A percentile compares a stretch with the other conserved stretches of the same genome.
phyloP scores from a whole-genome alignment of 495 filamentous ascomycete genomes.

The Penicillium fimorum region DNA sequence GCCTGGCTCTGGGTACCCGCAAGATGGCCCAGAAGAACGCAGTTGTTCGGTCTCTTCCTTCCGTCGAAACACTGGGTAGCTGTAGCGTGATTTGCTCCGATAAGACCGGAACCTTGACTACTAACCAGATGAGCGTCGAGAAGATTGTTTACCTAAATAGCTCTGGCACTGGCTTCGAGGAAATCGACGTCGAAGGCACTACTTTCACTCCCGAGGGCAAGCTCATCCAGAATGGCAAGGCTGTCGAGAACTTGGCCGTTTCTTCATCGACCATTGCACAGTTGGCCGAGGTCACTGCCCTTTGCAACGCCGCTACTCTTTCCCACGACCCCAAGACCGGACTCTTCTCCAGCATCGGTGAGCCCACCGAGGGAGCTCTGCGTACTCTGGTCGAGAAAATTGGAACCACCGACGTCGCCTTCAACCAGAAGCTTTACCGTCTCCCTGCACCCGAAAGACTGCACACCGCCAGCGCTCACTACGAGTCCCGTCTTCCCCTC shows the following conservation, averaged over 20 bases:
- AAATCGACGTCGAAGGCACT: conserved; percentile 88
- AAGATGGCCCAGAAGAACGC: conserved; percentile 99
- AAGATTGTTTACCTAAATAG: conserved; percentile 82
- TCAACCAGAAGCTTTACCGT: conserved; percentile 52
- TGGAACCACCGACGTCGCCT: conserved; percentile 61
- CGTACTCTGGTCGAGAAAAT: conserved; percentile 93
- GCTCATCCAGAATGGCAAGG: conserved; percentile 64
- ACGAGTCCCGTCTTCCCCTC: conserved; percentile 69
- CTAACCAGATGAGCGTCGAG: conserved; percentile 98
- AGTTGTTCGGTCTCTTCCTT: conserved; percentile 91
- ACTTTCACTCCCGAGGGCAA: conserved; percentile 85
- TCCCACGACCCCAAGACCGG: conserved; percentile 73
- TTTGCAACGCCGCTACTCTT: conserved; percentile 88
- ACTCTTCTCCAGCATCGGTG: conserved; percentile 81
- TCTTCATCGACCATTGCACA: conserved; percentile 77
- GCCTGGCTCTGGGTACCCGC: conserved; percentile 88
- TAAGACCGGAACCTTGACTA: conserved; percentile 98
- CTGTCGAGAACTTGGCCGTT: conserved; percentile 64
- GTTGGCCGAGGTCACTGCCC: conserved; percentile 81
- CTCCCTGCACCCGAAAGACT: conserved; percentile 57
- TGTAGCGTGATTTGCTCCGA: conserved; percentile 99
- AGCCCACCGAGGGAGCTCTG: conserved; percentile 93
- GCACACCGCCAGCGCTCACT: conserved; percentile 79
- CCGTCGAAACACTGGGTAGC: conserved; percentile 96
- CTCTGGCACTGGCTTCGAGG: conserved; percentile 72